Evolutionary conservation across 495 filamentous ascomycete species (phyloP), one percentile per base, ranked within the genome.

Genomic region (Hypoxylon lenormandii): DNA sequence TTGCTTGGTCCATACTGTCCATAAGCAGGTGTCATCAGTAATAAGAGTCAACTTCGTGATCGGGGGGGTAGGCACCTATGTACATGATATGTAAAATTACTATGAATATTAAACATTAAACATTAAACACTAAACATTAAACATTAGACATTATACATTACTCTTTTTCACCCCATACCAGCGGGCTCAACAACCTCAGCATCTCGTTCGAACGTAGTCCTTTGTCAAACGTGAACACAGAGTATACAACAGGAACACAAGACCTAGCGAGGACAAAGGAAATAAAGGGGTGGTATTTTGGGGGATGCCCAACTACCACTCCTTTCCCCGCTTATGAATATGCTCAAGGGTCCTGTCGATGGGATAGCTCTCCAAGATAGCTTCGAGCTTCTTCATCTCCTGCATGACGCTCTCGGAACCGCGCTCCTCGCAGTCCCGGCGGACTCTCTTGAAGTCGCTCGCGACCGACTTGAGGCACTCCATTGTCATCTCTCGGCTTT

Each of bases 81-180:
- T 26, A 2, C 23, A 26, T 26, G 23, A 5, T 26, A 5, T 2
- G 5, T 26, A 26, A 5, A 26, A 42, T 5, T 42, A 42, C 4
- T 42, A 16, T 42, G 15, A 16, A 42, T 16, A 42, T 42, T 42
- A 42, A 42, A 42, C 12, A 42, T 15, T 42, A 42, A 42, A 42
- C 13, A 42, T 15, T 42, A 42, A 42, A 15, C 13, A 42, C 8
- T 42, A 42, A 15, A 16, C 38, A 42, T 16, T 42, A 42, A 15
- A 42, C 38, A 42, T 42, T 42, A 42, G 3, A 33, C 12, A 42
- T 42, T 42, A 42, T 1, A 42, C 15, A n/a, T 42, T 33, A 28
- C 26, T 28, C 26, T n/a, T n/a, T 28, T 28, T 28, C 26, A 7
- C 7, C 26, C 26, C 3, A 7, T 28, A 28, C 26, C 26, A 28